Evolutionary conservation across 306 rosid species (phyloP).

Genomic region (Cyamopsis tetragonoloba): DNA sequence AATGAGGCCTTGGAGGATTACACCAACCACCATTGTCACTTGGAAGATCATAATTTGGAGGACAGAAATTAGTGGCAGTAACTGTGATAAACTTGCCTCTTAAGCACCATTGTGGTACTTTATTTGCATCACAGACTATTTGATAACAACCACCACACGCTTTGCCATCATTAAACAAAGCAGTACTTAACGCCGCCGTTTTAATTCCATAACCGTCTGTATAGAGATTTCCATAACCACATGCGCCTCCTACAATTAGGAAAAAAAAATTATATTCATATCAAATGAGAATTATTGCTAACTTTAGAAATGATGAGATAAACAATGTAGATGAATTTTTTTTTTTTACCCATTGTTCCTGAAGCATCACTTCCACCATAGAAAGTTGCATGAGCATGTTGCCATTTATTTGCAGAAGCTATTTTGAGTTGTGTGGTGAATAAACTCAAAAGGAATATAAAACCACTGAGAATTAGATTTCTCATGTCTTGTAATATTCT

Average conservation of each 20-base stretch:
- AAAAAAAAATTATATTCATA: not conserved
- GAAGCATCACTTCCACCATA: slow-evolving; percentile 73
- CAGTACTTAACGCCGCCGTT: slow-evolving; percentile 66
- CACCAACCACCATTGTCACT: slow-evolving; percentile 66
- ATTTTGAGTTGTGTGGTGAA: slow-evolving; percentile 28
- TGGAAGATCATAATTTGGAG: slow-evolving; percentile 50
- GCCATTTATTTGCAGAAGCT: slow-evolving; percentile 42
- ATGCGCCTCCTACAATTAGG: slow-evolving; percentile 56
- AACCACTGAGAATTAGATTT: slow-evolving; percentile 11
- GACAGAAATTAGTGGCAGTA: slow-evolving; percentile 75
- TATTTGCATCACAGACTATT: slow-evolving; percentile 43
- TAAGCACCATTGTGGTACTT: slow-evolving; percentile 60
- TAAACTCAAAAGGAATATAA: slow-evolving; percentile 23
- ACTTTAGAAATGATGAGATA: not conserved
- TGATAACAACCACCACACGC: slow-evolving; percentile 70
- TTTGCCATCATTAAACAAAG: slow-evolving; percentile 54
- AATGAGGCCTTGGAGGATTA: slow-evolving; percentile 62
- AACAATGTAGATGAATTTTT: not conserved
- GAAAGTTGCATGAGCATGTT: slow-evolving; percentile 55
- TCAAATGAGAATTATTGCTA: not conserved
- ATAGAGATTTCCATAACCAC: slow-evolving; percentile 63
- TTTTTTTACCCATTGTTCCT: slow-evolving; percentile 56
- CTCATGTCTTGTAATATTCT: slow-evolving; percentile 26
- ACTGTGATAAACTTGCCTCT: slow-evolving; percentile 46
- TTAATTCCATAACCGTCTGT: slow-evolving; percentile 52